Percentiles rank a stretch among this genome's conserved stretches.
phyloP scores from a whole-genome alignment of 2,329 filamentous ascomycete species.

The Colletotrichum sp. region DNA sequence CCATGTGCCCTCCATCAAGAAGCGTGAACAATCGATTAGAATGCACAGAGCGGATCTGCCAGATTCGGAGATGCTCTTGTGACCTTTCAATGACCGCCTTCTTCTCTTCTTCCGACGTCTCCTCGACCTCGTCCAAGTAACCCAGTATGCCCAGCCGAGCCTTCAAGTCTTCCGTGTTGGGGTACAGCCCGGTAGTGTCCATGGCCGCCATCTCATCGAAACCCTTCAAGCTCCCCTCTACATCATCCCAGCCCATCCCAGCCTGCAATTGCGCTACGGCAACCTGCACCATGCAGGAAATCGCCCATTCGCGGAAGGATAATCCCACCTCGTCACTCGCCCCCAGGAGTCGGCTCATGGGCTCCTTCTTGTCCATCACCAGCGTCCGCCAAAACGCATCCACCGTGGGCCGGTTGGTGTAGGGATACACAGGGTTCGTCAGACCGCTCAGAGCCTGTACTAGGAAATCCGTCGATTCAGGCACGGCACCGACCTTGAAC shows the following conservation, averaged over 20 bases:
- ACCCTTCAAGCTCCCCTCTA: background rate
- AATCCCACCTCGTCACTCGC: background rate
- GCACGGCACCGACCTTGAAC: background rate
- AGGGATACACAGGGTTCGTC: background rate
- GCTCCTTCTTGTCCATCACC: background rate
- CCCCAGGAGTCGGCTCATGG: background rate
- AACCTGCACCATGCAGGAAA: background rate
- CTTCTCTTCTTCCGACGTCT: background rate
- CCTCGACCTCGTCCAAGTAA: background rate
- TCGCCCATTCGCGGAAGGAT: background rate
- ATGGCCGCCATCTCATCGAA: background rate
- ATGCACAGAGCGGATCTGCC: background rate
- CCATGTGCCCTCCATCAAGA: background rate
- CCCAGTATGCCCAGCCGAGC: background rate
- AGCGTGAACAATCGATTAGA: background rate
- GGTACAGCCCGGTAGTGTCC: background rate
- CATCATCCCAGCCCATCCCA: background rate
- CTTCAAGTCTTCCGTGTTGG: background rate
- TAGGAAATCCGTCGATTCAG: background rate
- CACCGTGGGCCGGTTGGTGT: background rate
- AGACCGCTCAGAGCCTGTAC: background rate
- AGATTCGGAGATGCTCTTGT: background rate
- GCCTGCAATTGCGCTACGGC: background rate
- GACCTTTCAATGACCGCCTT: background rate
- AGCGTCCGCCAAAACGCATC: background rate